Conservation (phyloP, 805 yeast genomes). For the Gaillardinia entomophila region DNA sequence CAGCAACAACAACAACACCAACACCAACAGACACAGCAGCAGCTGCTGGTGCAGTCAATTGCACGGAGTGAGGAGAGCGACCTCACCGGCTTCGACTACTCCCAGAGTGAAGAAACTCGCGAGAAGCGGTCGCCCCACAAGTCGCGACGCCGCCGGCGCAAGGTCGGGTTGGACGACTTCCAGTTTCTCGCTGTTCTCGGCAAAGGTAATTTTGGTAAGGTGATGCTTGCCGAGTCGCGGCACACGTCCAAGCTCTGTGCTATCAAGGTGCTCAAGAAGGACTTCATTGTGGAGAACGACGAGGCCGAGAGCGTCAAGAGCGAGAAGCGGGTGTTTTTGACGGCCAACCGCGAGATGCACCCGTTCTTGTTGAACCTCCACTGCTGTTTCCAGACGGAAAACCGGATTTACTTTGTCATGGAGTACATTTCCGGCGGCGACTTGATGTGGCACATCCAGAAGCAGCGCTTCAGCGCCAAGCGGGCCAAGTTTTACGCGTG, state of each 20-base stretch:
- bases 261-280: slow-evolving; percentile 93
- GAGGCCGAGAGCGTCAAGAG: slow-evolving; percentile 94
- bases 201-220: slow-evolving; percentile 98
- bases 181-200: slow-evolving; percentile 92
- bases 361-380: slow-evolving; percentile 88
- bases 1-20: slow-evolving; percentile 5
- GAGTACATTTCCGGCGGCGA: slow-evolving; percentile 98
- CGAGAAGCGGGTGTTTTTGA: slow-evolving; percentile 84
- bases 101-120: no score
- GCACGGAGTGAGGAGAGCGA: slow-evolving; percentile 1
- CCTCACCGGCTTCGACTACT: slow-evolving; percentile 3
- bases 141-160: slow-evolving; percentile 46
- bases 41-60: slow-evolving; percentile 1
- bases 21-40: slow-evolving; percentile 10
- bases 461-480: slow-evolving; percentile 77
- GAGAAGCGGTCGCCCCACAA: slow-evolving; percentile 14
- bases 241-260: slow-evolving; percentile 82
- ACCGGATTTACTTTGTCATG: slow-evolving; percentile 96
- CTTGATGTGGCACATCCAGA: slow-evolving; percentile 98
- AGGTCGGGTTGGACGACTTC: slow-evolving; percentile 91
- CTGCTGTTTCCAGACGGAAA: slow-evolving; percentile 97
- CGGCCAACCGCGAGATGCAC: slow-evolving; percentile 82
- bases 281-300: slow-evolving; percentile 89
- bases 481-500: slow-evolving; percentile 98
- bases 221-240: slow-evolving; percentile 92